These are phyloP conservation scores for Ophiobolus disseminans DNA, from an alignment of 2,329 filamentous ascomycete genomes.

Conservation along the genomic window DNA sequence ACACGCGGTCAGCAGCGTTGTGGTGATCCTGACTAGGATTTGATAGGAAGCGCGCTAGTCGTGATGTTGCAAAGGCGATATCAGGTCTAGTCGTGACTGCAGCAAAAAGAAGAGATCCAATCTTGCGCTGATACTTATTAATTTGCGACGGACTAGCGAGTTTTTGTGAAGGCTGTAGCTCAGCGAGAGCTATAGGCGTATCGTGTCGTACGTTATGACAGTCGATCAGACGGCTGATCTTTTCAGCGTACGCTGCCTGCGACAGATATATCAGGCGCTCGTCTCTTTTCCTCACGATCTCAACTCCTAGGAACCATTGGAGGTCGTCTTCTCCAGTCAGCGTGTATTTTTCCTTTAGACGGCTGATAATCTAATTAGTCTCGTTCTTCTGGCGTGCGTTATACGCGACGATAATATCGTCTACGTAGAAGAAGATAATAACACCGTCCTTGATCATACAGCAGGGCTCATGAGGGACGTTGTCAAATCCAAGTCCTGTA, in stretches of 20 bases:
- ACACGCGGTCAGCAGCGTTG: background rate
- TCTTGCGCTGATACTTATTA: conserved; percentile 4
- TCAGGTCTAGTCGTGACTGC: conserved; percentile 8
- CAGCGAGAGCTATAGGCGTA: background rate
- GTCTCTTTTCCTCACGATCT: background rate
- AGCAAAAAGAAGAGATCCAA: conserved; percentile 2
- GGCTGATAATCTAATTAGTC: background rate
- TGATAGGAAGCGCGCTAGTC: background rate
- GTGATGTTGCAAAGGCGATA: conserved; percentile 9
- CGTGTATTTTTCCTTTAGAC: conserved; percentile 8
- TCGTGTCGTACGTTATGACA: background rate
- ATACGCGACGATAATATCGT: conserved; percentile 14
- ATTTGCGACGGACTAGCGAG: background rate
- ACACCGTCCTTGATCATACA: conserved; percentile 11
- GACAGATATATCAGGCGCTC: background rate
- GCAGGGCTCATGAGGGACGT: conserved; percentile 11
- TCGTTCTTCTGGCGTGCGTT: background rate
- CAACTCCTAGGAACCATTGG: conserved; percentile 14
- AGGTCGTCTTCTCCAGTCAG: conserved; percentile 5
- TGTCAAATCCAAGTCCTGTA: background rate
- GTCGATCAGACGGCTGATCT: background rate
- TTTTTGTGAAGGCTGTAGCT: background rate
- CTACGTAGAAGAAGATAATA: conserved; percentile 9
- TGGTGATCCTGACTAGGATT: background rate
- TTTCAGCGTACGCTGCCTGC: background rate